Conservation (phyloP, 2,329 filamentous ascomycete genomes). For the Neonectria coccinea region DNA sequence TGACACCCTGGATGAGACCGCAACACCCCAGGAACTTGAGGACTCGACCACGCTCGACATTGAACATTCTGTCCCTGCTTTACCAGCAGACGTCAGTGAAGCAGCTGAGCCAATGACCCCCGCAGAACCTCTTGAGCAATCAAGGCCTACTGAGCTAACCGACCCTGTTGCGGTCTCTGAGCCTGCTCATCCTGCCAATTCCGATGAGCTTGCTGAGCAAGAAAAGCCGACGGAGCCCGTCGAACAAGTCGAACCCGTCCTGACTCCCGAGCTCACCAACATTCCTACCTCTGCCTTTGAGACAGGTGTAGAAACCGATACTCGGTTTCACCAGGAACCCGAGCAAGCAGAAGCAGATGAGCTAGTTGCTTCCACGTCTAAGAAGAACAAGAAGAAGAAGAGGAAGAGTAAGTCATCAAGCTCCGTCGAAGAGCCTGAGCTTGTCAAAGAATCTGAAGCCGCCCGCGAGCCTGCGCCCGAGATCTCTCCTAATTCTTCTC, state of each 20-base stretch:
- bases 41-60: background rate
- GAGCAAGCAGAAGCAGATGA: slow-evolving; percentile 7
- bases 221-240: slow-evolving; percentile 16
- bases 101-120: slow-evolving; percentile 12
- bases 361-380: slow-evolving; percentile 31
- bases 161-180: slow-evolving; percentile 5
- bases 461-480: background rate
- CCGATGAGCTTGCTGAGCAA: background rate
- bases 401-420: slow-evolving; percentile 21
- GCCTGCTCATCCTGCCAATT: slow-evolving; percentile 2
- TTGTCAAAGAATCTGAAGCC: slow-evolving; percentile 1
- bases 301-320: background rate
- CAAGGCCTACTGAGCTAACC: background rate
- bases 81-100: background rate
- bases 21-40: slow-evolving; percentile 26
- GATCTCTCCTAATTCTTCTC: background rate
- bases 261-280: background rate
- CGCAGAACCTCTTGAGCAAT: background rate
- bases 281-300: background rate
- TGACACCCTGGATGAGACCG: slow-evolving; percentile 20
- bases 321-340: background rate
- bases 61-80: background rate
- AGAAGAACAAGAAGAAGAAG: slow-evolving; percentile 41
- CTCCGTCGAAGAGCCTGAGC: background rate
- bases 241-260: slow-evolving; percentile 9